Conservation (phyloP, 163 green algal species). For the Trebouxia gelatinosa region DNA sequence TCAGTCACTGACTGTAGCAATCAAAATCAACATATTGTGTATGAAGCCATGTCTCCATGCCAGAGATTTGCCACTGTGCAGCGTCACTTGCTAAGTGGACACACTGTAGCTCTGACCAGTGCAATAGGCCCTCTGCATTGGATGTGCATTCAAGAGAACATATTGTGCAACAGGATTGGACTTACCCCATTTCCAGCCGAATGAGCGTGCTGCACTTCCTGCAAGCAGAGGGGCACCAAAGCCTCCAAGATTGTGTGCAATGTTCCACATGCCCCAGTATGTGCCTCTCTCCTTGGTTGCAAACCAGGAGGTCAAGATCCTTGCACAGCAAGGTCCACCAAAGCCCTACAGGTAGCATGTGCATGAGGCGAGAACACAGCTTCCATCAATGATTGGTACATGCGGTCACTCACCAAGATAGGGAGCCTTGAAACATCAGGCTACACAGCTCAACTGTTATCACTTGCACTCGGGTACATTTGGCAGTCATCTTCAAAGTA, state of each 20-base stretch:
- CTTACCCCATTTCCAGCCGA: slow-evolving; percentile 56
- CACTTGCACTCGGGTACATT: not conserved
- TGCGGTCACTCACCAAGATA: not conserved
- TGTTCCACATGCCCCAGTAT: slow-evolving; percentile 97
- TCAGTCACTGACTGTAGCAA: too few species aligned
- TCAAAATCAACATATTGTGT: too few species aligned
- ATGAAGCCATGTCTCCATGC: too few species aligned
- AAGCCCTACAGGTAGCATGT: slow-evolving; percentile 56
- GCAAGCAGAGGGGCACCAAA: slow-evolving; percentile 92
- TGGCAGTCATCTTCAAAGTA: not conserved
- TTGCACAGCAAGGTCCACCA: slow-evolving; percentile 89
- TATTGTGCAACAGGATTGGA: too few species aligned
- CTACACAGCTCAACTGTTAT: not conserved
- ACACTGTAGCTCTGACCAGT: too few species aligned
- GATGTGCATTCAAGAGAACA: too few species aligned
- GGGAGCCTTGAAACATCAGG: not conserved
- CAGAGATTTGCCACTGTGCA: too few species aligned
- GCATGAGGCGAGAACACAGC: not conserved
- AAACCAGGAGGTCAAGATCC: slow-evolving; percentile 96
- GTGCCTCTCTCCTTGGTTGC: slow-evolving; percentile 79
- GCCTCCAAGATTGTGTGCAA: slow-evolving; percentile 93
- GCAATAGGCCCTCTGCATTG: too few species aligned
- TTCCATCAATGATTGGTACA: not conserved
- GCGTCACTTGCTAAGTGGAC: too few species aligned
- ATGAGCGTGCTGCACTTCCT: slow-evolving; percentile 77